Conservation (phyloP, 768 basidiomycete genomes). For the Serendipita sp. region DNA sequence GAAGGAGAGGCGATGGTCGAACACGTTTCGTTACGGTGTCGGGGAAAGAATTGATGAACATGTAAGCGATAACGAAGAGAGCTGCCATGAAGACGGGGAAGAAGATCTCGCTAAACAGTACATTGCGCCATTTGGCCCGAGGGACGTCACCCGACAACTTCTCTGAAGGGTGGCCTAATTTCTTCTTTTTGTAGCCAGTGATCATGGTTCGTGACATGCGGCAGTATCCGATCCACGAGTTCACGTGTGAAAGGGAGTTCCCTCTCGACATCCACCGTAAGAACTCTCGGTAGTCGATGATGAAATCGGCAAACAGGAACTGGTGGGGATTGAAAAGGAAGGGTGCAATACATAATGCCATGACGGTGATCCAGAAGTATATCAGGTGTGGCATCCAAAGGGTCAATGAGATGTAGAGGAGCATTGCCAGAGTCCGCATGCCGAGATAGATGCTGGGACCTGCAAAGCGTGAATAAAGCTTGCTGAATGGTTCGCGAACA, state of each 20-base stretch:
- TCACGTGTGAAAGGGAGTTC: slow-evolving; percentile 91
- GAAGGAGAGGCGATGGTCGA: slow-evolving; percentile 72
- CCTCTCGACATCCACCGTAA: slow-evolving; percentile 98
- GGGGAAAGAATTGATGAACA: slow-evolving; percentile 87
- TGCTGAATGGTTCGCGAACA: slow-evolving; percentile 83
- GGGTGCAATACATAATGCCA: slow-evolving; percentile 82
- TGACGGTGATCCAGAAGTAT: slow-evolving; percentile 96
- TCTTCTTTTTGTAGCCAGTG: slow-evolving; percentile 99
- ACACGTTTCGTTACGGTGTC: slow-evolving; percentile 38
- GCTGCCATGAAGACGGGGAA: slow-evolving; percentile 75
- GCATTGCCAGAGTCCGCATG: slow-evolving; percentile 78
- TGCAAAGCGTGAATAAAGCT: slow-evolving; percentile 94
- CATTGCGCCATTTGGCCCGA: slow-evolving; percentile 81
- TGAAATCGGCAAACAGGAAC: slow-evolving; percentile 91
- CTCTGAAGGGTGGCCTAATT: slow-evolving; percentile 90
- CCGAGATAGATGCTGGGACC: slow-evolving; percentile 97
- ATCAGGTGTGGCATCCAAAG: slow-evolving; percentile 85
- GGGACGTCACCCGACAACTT: slow-evolving; percentile 92
- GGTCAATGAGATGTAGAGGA: slow-evolving; percentile 85
- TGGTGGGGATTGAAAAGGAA: slow-evolving; percentile 99
- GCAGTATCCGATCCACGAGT: slow-evolving; percentile 99
- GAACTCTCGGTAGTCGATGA: slow-evolving; percentile 95
- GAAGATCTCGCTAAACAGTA: slow-evolving; percentile 73
- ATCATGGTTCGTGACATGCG: slow-evolving; percentile 95
- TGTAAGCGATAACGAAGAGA: slow-evolving; percentile 73